Base-by-base conservation (phyloP, 176 grass and related monocot genomes). In the Tuctoria greenei region DNA sequence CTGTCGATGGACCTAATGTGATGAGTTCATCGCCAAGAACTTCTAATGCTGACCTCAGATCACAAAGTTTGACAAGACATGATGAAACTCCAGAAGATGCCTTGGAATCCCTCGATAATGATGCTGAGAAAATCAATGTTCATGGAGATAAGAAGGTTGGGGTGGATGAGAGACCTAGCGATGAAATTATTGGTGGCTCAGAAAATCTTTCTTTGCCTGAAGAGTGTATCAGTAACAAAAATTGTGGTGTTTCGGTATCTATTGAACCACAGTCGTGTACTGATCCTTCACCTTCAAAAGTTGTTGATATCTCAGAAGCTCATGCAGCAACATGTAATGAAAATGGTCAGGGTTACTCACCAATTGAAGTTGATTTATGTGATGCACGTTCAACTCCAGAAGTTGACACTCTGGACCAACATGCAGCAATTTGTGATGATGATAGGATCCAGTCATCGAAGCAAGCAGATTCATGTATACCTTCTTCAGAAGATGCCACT, bases 41-140 rank as follows among this genome's bases (percentile, higher is more conserved):
- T 49, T 79, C 75, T 55, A 77, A 34, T 70, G 62, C 57, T 45
- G 72, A 85, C 20, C 54, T 61, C 14, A 73, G 47, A 42, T 80
- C 76, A 49, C 70, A 87, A 55, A 18, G 13, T 72, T 79, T 85
- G 42, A 20, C 8, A 62, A 82, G 20, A 24, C 47, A 26, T 82
- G 69, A 69, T 44, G 67, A 85, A 82, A 69, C 82, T 74, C 17
- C 79, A 69, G 84, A 84, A 82, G 41, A 18, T 71, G 27, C 37
- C 28, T 75, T 63, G 24, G 56, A 46, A 47, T 12, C 14, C 27
- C 15, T 69, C 36, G 18, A 23, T 42, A 2, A 69, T 41, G 21
- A 35, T 36, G 4, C 41, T 45, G 47, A 73, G 18, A 47, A 59
- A 67, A 36, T 20, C 79, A 18, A 1, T 36, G 21, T 47, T 6